Percentiles rank a stretch among this genome's conserved stretches.
These are phyloP conservation scores for Nicotiana rustica DNA, from an alignment of 305 asterid genomes.

Conservation along the genomic window DNA sequence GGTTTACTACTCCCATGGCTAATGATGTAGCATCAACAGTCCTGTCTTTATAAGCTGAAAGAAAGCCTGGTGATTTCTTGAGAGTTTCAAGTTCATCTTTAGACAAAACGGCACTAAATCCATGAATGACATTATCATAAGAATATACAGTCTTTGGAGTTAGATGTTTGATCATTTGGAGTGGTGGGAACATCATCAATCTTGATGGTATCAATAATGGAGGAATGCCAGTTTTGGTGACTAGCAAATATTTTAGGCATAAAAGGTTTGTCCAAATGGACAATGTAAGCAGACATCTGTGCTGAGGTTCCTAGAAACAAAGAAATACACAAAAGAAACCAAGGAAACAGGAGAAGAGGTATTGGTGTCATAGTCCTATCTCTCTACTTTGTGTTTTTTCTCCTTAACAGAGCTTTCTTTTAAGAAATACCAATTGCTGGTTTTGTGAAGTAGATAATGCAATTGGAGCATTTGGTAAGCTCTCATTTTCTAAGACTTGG, in stretches of 20 bases:
- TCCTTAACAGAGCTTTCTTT: background rate
- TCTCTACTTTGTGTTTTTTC: background rate
- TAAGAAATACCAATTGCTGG: background rate
- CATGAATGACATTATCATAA: too few relatives aligned
- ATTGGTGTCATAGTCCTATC: background rate
- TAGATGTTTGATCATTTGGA: background rate
- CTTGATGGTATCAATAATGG: conserved; percentile 29
- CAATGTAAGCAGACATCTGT: conserved; percentile 44
- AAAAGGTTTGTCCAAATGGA: conserved; percentile 57
- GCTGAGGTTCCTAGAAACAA: conserved; percentile 25
- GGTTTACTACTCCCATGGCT: too few relatives aligned
- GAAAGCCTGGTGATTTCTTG: too few relatives aligned
- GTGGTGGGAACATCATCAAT: background rate
- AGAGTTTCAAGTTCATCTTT: too few relatives aligned
- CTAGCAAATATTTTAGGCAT: conserved; percentile 52
- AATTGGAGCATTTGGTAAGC: background rate
- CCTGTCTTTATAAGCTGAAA: too few relatives aligned
- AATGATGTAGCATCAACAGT: too few relatives aligned
- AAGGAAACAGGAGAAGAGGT: background rate
- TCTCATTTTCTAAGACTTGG: background rate
- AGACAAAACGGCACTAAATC: too few relatives aligned
- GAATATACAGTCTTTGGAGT: too few relatives aligned
- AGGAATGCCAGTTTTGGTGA: conserved; percentile 52
- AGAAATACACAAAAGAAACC: background rate
- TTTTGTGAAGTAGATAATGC: background rate